Evolutionary conservation across 352 stramenopile genomes (phyloP).

Genomic region (Pythium rhizo-oryzae): DNA sequence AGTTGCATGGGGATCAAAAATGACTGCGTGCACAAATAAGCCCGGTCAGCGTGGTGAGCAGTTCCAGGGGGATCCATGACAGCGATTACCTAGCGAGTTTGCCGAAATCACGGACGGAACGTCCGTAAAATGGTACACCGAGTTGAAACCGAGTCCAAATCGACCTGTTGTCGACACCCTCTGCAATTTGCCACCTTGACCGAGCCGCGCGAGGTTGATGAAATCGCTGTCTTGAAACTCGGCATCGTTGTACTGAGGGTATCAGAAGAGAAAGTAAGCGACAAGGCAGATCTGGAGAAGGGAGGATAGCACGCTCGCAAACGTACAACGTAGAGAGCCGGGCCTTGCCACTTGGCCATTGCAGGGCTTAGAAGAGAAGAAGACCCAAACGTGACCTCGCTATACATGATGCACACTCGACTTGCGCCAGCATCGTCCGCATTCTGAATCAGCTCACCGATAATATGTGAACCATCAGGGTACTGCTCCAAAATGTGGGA

Average conservation of each 20-base stretch:
- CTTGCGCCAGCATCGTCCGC: slow-evolving; percentile 91
- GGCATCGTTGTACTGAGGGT: slow-evolving; percentile 87
- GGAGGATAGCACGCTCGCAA: not conserved
- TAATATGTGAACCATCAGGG: slow-evolving; percentile 82
- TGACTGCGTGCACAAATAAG: slow-evolving; percentile 64
- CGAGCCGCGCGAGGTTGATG: slow-evolving; percentile 89
- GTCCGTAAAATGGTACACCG: slow-evolving; percentile 95
- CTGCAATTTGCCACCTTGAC: slow-evolving; percentile 89
- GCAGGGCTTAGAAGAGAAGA: slow-evolving; percentile 67
- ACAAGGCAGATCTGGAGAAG: not conserved
- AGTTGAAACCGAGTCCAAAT: slow-evolving; percentile 96
- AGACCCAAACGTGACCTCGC: slow-evolving; percentile 71
- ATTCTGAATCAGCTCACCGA: slow-evolving; percentile 94
- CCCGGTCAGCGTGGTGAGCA: too few species aligned
- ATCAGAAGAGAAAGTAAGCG: not conserved
- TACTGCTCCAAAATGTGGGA: slow-evolving; percentile 86
- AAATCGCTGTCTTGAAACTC: slow-evolving; percentile 93
- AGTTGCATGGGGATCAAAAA: slow-evolving; percentile 92
- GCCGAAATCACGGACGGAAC: slow-evolving; percentile 91
- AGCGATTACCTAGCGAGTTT: slow-evolving; percentile 74
- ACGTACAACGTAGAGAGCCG: slow-evolving; percentile 86
- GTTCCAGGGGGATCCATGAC: too few species aligned
- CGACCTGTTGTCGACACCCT: slow-evolving; percentile 88
- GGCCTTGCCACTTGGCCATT: slow-evolving; percentile 89
- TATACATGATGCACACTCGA: slow-evolving; percentile 79